These are phyloP conservation scores for Isabelozyma heimii DNA, from an alignment of 805 yeast species.

Conservation along the genomic window DNA sequence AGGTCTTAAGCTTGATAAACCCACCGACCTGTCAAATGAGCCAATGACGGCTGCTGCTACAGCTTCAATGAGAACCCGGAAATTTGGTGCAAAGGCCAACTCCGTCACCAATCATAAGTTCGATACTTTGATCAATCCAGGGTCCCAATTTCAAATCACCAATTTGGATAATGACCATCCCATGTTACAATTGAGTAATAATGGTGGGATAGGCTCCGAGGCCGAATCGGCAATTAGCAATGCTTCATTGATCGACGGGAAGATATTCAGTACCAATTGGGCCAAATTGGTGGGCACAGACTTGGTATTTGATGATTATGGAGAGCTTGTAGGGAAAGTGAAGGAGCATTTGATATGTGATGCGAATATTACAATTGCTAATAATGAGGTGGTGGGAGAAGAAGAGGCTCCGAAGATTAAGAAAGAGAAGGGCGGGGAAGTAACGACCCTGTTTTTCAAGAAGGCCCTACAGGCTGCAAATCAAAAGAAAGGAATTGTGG, in stretches of 20 bases:
- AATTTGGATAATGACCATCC: constrained; percentile 31
- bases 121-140: constrained; percentile 32
- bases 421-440: constrained; percentile 8
- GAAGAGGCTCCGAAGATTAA: constrained; percentile 2
- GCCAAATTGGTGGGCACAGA: constrained; percentile 75
- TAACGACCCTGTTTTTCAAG: constrained; percentile 15
- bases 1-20: neutral
- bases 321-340: constrained; percentile 38
- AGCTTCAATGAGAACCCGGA: neutral
- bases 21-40: neutral
- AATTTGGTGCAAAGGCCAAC: neutral
- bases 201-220: constrained; percentile 7
- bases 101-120: constrained; percentile 1
- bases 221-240: constrained; percentile 19
- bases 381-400: constrained; percentile 9
- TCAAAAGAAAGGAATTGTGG: neutral
- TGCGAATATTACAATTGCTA: constrained; percentile 20
- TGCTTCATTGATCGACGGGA: constrained; percentile 36
- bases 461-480: constrained; percentile 11
- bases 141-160: constrained; percentile 40
- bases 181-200: constrained; percentile 33
- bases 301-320: constrained; percentile 41
- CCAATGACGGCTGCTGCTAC: neutral
- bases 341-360: constrained; percentile 36
- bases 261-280: constrained; percentile 76